Base-by-base conservation (phyloP, 2,329 filamentous ascomycete genomes). In the Pseudopyrenochaeta lycopersici region DNA sequence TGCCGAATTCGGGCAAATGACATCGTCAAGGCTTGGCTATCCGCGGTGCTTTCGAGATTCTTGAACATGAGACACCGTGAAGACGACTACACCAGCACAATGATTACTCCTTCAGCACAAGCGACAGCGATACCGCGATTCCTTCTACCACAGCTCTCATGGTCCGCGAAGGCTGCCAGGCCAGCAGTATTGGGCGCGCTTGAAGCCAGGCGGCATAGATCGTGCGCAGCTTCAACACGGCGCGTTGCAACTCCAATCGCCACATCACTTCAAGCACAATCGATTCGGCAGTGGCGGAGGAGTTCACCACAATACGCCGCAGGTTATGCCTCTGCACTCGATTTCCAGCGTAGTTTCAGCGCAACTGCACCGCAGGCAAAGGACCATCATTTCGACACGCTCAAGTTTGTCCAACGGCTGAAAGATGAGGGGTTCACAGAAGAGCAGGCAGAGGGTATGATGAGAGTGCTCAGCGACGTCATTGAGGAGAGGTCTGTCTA, bases 381-480 rank as follows among this genome's bases (percentile, higher is more conserved):
- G 61, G 93, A 97, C 69, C 95, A 99, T 77, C 93, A 99, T 77
- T 99, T 99, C 74, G 95, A 99, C 77, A 99, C 95, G 1, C 85
- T 99, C 58, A 97, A 97, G 79, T 97, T 99, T 73, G 93, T 99
- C 33, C 91, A 97, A 78, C 85, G 91, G 46, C 82, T 99, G 35
- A 88, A 94, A 75, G 86, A 86, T 63, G 95, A 99, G 75, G 95
- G 95, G 0, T 97, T 98, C 76, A 97, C 92, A 20, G 94, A 98
- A 76, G 90, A 93, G 64, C 95, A 99, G 78, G 89, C 93, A 2
- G 92, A 92, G 21, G 94, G 95, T n/a, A 95, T 97, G 90, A 98
- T 99, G 95, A 91, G 91, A 74, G 91, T 98, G 6, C 82, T 99
- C 33, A 93, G 92, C 77, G 93, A 98, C 75, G 94, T 98, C 9